Evolutionary conservation across 306 rosid genomes (phyloP), one percentile per base, ranked within the genome.

Genomic region (Prunus mume): DNA sequence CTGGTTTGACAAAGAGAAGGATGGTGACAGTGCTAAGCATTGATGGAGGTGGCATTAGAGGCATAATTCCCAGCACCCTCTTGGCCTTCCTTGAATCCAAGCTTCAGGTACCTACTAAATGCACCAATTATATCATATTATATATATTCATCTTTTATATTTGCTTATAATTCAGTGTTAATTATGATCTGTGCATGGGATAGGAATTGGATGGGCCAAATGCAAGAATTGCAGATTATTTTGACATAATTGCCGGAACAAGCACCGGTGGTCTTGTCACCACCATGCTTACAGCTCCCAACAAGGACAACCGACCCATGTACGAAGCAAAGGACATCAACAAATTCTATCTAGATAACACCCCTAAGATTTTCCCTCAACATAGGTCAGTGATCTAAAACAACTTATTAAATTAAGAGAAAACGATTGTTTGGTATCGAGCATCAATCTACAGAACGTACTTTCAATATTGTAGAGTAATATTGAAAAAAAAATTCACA

Each of bases 21-120:
- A 73, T 15, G 83, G 19, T 73, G 63, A 78, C 87, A 24, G 79
- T 84, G 25, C 28, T 84, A 49, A 81, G 83, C 72, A 78, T 84
- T 17, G 87, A 84, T 24, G 87, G 87, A 30, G 87, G 87, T 10
- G 85, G 87, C 45, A 65, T 84, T 32, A 69, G 78, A 62, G 85
- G 85, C 65, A 81, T 84, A 25, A 84, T 84, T 74, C 85, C 87
- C 11, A 75, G 66, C 56, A 74, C 68, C 14, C 30, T 84, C 50
- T 60, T 72, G 2, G 83, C 56, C 54, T 84, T 77, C 70, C 83
- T 81, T 18, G 85, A 84, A 69, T 80, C 85, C 6, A 77, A 84
- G 43, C 87, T 84, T 78, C 85, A 81, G 85, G 87, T 84, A 51
- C 14, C 5, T 24, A 9, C 15, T 2, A 4, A 56, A 56, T 18